Conservation (phyloP, 2,329 filamentous ascomycete species). For the Scopulariopsis brevicaulis region DNA sequence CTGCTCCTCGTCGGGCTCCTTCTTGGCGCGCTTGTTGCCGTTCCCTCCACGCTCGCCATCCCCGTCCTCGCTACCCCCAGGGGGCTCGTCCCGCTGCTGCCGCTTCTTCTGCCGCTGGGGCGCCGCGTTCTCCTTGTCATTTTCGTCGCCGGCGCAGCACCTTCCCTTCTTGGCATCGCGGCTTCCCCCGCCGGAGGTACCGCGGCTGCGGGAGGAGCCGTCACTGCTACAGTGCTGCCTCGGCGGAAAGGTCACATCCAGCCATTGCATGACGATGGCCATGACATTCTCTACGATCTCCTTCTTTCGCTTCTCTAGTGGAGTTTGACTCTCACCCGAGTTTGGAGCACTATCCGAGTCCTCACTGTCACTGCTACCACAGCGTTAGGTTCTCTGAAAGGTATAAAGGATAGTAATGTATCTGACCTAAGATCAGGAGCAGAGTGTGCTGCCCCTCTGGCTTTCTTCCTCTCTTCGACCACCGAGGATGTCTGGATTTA, state of each 20-base stretch:
- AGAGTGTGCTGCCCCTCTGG: not conserved
- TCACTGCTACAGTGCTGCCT: conserved; percentile 5
- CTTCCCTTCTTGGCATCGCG: not conserved
- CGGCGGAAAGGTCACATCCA: conserved; percentile 9
- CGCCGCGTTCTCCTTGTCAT: conserved; percentile 11
- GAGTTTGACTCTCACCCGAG: not conserved
- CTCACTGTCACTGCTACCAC: not conserved
- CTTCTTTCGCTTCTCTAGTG: conserved; percentile 6
- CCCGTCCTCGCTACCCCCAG: conserved; percentile 15
- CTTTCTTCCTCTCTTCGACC: not conserved
- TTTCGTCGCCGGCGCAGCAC: not conserved
- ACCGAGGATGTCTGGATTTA: conserved; percentile 1
- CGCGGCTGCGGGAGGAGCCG: conserved; percentile 9
- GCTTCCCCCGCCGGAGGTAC: conserved; percentile 5
- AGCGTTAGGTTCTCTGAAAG: not conserved
- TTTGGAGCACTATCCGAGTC: not conserved
- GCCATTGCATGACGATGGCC: conserved; percentile 7
- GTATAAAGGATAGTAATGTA: not conserved
- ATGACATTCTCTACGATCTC: conserved; percentile 8
- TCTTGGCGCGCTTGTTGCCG: conserved; percentile 23
- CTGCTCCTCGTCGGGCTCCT: conserved; percentile 13
- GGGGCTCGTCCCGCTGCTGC: conserved; percentile 9
- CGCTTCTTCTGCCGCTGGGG: not conserved
- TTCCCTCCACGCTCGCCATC: conserved; percentile 15
- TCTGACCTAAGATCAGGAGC: not conserved